Evolutionary conservation across 2,329 filamentous ascomycete species (phyloP), one percentile per base, ranked within the genome.

Genomic region (Trichophyton simii): DNA sequence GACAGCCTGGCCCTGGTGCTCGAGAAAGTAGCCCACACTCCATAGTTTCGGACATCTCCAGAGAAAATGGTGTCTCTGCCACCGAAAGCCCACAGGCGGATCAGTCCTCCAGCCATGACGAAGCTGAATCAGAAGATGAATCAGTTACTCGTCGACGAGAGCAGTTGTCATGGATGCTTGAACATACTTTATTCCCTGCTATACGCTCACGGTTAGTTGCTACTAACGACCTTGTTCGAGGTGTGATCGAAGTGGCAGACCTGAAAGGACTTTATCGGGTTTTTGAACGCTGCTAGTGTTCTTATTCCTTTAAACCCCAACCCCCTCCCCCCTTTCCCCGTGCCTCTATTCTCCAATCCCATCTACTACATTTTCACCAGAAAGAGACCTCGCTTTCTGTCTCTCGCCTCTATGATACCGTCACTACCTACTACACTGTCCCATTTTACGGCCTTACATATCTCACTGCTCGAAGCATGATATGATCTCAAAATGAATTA

Each of bases 221-320:
- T 20, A 96, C 94, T 7, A 87, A 83, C 65, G 80, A 82, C 3
- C 75, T 97, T 68, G 83, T 95, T 75, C 83, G 85, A 58, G 87
- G 85, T 0, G 84, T 96, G 9, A 77, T 95, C 55, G 92, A 99
- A 74, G 84, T 96, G 57, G 92, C 94, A 1, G 90, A 95, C 75
- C 74, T 97, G 63, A 97, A 96, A 73, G 91, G 91, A 0, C 72
- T 99, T 62, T 99, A 99, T 73, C 80, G 89, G 54, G 91, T 97
- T 2, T 99, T 99, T 79, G 94, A 99, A 76, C 79, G 94, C 60
- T 97, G 94, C 73, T 97, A 73, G 82, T 5, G 41, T 44, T 25
- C n/a, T 42, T 7, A 38, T 38, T 38, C 6, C 34, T 13, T 13
- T 11, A 13, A 38, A 13, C 34, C 28, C 28, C 18, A 18, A 18